Percentiles rank a stretch among this genome's conserved stretches.
Conservation (phyloP, 2,329 filamentous ascomycete species). For the Neofusicoccum parvum region DNA sequence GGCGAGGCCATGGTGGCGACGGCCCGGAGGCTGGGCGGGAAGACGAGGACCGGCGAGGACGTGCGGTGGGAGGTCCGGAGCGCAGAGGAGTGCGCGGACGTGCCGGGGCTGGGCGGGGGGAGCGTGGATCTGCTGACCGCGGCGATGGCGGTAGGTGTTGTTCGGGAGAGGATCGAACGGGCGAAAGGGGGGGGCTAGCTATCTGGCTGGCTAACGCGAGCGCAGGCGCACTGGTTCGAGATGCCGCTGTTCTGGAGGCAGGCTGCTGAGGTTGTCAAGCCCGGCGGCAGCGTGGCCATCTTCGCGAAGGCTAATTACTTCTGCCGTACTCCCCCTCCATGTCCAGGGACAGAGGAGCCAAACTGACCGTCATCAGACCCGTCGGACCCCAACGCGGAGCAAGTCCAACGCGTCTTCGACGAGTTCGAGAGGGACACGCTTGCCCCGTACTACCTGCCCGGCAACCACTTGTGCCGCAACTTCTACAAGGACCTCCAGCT, state of each 20-base stretch:
- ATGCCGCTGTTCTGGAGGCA: constrained; percentile 53
- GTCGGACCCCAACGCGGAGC: constrained; percentile 43
- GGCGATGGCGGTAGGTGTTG: constrained; percentile 42
- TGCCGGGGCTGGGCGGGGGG: constrained; percentile 32
- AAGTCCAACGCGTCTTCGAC: constrained; percentile 47
- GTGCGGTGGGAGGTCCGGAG: constrained; percentile 48
- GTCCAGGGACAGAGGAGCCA: background rate
- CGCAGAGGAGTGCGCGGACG: constrained; percentile 48
- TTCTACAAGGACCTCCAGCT: constrained; percentile 49
- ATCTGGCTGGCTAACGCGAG: background rate
- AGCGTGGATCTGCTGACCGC: constrained; percentile 55
- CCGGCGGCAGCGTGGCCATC: constrained; percentile 58
- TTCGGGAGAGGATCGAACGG: no score
- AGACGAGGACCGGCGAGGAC: constrained; percentile 30
- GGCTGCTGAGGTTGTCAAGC: constrained; percentile 51
- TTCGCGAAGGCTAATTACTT: constrained; percentile 42
- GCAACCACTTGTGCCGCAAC: constrained; percentile 46
- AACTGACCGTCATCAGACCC: constrained; percentile 24
- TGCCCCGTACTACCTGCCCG: constrained; percentile 41
- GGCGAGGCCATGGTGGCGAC: constrained; percentile 56
- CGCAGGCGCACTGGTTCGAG: constrained; percentile 59
- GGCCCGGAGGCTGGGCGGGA: constrained; percentile 44
- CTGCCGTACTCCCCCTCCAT: background rate
- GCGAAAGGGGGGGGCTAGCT: background rate
- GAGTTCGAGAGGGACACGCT: constrained; percentile 43